Conservation (phyloP, 208 protist genomes). For the Trichomonas gallinae region DNA sequence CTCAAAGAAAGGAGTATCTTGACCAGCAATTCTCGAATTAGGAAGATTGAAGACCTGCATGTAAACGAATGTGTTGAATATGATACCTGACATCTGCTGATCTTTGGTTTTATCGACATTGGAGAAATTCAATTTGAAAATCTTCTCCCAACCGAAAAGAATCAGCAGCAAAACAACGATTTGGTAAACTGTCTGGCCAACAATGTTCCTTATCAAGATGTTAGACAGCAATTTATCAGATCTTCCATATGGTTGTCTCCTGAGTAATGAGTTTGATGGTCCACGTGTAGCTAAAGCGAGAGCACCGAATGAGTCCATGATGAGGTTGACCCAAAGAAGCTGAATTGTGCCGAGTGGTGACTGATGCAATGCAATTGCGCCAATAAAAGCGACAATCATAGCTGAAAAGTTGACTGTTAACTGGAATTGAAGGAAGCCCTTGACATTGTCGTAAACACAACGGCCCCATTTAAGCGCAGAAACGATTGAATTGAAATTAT, state of each 20-base stretch:
- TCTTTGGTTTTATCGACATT: neutral
- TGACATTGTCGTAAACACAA: slow-evolving; percentile 87
- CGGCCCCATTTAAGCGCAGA: slow-evolving; percentile 77
- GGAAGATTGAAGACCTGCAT: slow-evolving; percentile 40
- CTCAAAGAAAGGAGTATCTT: neutral
- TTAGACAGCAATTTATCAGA: slow-evolving; percentile 53
- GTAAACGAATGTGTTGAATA: slow-evolving; percentile 41
- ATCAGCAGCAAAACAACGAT: slow-evolving; percentile 49
- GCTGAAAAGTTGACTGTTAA: slow-evolving; percentile 87
- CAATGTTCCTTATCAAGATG: slow-evolving; percentile 62
- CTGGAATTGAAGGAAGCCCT: slow-evolving; percentile 93
- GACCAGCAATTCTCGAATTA: slow-evolving; percentile 11
- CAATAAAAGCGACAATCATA: slow-evolving; percentile 72
- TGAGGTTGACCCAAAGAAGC: slow-evolving; percentile 95
- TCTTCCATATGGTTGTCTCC: slow-evolving; percentile 41
- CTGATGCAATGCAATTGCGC: slow-evolving; percentile 50
- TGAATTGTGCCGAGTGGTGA: slow-evolving; percentile 66
- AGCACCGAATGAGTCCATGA: slow-evolving; percentile 93
- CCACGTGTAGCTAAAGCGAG: slow-evolving; percentile 84
- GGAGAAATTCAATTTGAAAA: neutral
- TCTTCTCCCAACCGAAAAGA: slow-evolving; percentile 1
- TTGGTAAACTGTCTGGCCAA: slow-evolving; percentile 51
- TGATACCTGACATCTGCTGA: slow-evolving; percentile 11
- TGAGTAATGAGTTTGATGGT: slow-evolving; percentile 51
- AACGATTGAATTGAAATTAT: slow-evolving; percentile 40